These are phyloP conservation scores for Neurospora sp. DNA, from an alignment of 495 filamentous ascomycete species.

Conservation along the genomic window DNA sequence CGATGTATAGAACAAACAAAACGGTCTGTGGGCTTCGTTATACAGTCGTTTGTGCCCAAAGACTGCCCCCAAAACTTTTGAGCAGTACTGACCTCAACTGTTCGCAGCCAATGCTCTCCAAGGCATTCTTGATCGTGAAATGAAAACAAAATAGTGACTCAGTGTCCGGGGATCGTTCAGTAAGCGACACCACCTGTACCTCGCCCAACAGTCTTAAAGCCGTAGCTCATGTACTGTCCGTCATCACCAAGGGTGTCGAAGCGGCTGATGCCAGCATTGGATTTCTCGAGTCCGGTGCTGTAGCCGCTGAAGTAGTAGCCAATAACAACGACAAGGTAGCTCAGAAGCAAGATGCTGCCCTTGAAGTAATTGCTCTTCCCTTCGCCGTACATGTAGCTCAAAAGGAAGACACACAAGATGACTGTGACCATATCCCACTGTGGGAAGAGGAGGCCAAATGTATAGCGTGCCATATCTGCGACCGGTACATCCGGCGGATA, in stretches of 20 bases:
- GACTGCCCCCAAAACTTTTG: not conserved
- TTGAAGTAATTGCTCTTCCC: constrained; percentile 94
- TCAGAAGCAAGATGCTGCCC: constrained; percentile 86
- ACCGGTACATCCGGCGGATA: constrained; percentile 27
- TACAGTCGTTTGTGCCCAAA: not conserved
- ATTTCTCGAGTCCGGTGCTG: constrained; percentile 47
- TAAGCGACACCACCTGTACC: constrained; percentile 26
- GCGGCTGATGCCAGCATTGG: constrained; percentile 50
- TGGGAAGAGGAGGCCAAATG: constrained; percentile 91
- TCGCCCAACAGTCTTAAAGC: constrained; percentile 41
- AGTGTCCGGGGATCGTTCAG: constrained; percentile 1
- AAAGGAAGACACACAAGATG: constrained; percentile 91
- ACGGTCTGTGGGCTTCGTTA: not conserved
- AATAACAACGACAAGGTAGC: constrained; percentile 83
- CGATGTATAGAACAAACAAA: not conserved
- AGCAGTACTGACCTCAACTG: not conserved
- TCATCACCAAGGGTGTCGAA: constrained; percentile 56
- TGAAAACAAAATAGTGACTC: not conserved
- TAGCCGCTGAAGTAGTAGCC: constrained; percentile 86
- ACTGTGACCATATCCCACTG: constrained; percentile 99
- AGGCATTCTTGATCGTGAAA: not conserved
- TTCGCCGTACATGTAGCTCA: constrained; percentile 97
- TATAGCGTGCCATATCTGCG: constrained; percentile 57
- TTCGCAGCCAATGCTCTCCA: not conserved
- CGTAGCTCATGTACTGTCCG: constrained; percentile 37